These are phyloP conservation scores for Boletellus ananiceps DNA, from an alignment of 768 basidiomycete species.

Conservation along the genomic window DNA sequence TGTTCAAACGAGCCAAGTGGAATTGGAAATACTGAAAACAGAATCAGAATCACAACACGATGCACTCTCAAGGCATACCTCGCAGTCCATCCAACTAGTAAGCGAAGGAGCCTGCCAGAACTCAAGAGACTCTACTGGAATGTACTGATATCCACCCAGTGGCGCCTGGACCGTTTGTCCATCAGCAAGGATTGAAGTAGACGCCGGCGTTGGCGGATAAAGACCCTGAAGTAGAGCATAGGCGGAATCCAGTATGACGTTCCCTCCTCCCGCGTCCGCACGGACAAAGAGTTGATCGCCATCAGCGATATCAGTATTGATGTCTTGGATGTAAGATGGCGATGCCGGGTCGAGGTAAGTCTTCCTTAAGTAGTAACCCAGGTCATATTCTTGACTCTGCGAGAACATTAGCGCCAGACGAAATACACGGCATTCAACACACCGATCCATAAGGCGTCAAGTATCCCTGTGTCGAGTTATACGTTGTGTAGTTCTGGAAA, in stretches of 20 bases:
- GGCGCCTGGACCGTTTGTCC: slow-evolving; percentile 67
- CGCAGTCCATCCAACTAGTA: slow-evolving; percentile 72
- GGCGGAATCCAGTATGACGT: slow-evolving; percentile 78
- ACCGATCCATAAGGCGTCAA: slow-evolving; percentile 75
- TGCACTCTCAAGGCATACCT: slow-evolving; percentile 26
- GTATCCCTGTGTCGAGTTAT: slow-evolving; percentile 57
- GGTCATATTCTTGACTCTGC: slow-evolving; percentile 50
- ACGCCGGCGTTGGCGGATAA: slow-evolving; percentile 67
- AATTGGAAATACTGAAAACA: slow-evolving; percentile 24
- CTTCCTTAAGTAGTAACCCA: slow-evolving; percentile 55
- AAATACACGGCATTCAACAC: slow-evolving; percentile 14
- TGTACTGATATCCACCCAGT: slow-evolving; percentile 82
- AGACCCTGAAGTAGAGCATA: slow-evolving; percentile 80
- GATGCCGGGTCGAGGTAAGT: slow-evolving; percentile 62
- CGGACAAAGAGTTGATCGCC: slow-evolving; percentile 66
- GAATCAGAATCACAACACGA: not conserved
- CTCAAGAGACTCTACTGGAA: slow-evolving; percentile 61
- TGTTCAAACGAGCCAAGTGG: slow-evolving; percentile 23
- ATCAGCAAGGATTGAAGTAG: slow-evolving; percentile 68
- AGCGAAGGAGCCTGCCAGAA: slow-evolving; percentile 54
- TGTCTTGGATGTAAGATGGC: slow-evolving; percentile 61
- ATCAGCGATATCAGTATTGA: slow-evolving; percentile 62
- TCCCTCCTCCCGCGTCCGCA: slow-evolving; percentile 77
- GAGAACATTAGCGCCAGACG: not conserved
- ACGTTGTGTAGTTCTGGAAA: slow-evolving; percentile 71